A percentile compares a stretch with the other conserved stretches of the same genome.
Evolutionary conservation across 371 early-diverging fungal genomes (phyloP).

Genomic region (Phascolomyces articulosus): DNA sequence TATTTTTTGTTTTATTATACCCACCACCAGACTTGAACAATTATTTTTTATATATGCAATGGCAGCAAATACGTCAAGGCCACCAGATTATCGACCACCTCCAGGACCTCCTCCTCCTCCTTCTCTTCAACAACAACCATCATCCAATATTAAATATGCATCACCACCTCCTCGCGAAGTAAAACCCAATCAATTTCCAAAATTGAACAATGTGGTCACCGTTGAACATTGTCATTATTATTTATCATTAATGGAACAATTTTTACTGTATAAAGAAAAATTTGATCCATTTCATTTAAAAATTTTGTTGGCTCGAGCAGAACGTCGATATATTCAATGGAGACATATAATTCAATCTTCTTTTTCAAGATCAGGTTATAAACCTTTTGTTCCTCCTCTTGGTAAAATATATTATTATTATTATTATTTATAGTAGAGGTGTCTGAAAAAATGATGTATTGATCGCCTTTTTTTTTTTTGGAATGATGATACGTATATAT

Average conservation of each 20-base stretch:
- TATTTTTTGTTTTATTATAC: too few relatives aligned
- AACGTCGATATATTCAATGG: slow-evolving; percentile 13
- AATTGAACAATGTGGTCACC: slow-evolving; percentile 11
- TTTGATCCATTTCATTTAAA: not conserved
- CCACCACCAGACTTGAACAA: too few relatives aligned
- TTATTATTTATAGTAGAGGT: too few relatives aligned
- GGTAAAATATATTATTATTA: not conserved
- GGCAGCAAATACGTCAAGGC: too few relatives aligned
- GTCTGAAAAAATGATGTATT: too few relatives aligned
- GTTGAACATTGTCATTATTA: slow-evolving; percentile 16
- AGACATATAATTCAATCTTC: not conserved
- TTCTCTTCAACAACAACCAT: not conserved
- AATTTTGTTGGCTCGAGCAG: slow-evolving; percentile 14
- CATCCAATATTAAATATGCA: not conserved
- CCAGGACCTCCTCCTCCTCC: not conserved
- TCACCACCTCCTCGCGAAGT: not conserved
- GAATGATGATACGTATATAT: too few relatives aligned
- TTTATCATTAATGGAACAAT: slow-evolving; percentile 20
- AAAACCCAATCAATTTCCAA: not conserved
- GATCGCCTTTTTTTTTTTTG: too few relatives aligned
- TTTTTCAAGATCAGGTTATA: not conserved
- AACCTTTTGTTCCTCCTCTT: slow-evolving; percentile 3
- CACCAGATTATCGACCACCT: not conserved
- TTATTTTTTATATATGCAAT: too few relatives aligned
- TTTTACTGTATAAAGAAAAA: not conserved